These are phyloP conservation scores for Neurospora cerealis DNA, from an alignment of 495 filamentous ascomycete genomes.

Conservation along the genomic window DNA sequence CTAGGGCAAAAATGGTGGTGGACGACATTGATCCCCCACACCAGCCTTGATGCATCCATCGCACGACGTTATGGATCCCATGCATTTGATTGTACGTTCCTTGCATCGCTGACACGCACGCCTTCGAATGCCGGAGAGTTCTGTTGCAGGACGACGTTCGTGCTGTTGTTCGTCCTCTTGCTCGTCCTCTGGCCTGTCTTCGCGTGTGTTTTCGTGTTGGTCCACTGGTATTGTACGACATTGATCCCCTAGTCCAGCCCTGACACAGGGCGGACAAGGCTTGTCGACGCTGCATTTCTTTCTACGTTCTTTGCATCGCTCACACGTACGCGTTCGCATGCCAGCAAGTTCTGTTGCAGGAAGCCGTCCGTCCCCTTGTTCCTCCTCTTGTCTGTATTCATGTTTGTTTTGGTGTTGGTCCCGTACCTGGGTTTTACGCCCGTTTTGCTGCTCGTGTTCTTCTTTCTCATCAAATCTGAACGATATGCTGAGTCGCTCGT, in stretches of 20 bases:
- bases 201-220: neutral
- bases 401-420: neutral
- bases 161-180: neutral
- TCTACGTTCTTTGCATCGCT: neutral
- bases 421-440: neutral
- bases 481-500: neutral
- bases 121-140: neutral
- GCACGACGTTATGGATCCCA: neutral
- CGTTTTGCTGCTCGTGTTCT: neutral
- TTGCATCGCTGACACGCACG: neutral
- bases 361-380: neutral
- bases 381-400: neutral
- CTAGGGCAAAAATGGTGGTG: neutral
- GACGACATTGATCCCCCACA: neutral
- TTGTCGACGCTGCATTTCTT: no score
- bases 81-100: neutral
- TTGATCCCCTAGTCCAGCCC: no score
- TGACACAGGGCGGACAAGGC: no score
- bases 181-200: neutral
- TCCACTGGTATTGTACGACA: no score
- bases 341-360: neutral
- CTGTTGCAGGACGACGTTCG: neutral
- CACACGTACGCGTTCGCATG: neutral
- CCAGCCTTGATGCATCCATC: neutral
- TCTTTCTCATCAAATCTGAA: neutral